A percentile compares a stretch with the other conserved stretches of the same genome.
These are phyloP conservation scores for Botrytis galanthina DNA, from an alignment of 2,329 filamentous ascomycete genomes.

Conservation along the genomic window DNA sequence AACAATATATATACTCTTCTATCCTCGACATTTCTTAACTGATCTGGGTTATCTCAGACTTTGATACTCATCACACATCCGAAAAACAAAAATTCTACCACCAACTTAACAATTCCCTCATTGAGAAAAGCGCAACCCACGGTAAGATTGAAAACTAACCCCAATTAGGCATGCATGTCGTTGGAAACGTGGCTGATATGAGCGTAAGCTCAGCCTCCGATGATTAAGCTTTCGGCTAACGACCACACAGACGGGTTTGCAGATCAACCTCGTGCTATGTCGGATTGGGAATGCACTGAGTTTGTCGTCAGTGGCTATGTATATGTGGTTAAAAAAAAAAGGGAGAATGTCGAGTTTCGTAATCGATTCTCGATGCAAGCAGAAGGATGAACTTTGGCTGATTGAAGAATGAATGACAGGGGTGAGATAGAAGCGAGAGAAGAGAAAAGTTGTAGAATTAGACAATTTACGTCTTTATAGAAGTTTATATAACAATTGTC, in stretches of 20 bases:
- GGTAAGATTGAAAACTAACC: neutral
- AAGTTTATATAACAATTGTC: no score
- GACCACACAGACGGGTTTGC: neutral
- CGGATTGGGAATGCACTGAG: neutral
- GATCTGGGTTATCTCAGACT: neutral
- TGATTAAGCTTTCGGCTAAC: neutral
- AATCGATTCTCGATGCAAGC: neutral
- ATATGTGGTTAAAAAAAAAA: neutral
- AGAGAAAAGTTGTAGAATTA: neutral
- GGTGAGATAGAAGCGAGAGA: neutral
- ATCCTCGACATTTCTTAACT: neutral
- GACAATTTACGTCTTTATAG: neutral
- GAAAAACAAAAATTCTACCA: neutral
- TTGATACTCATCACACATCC: neutral
- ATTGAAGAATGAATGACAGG: neutral
- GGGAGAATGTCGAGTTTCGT: neutral
- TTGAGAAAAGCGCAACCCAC: neutral
- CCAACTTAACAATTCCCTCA: neutral
- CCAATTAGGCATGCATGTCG: constrained; percentile 1
- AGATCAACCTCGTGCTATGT: constrained; percentile 1
- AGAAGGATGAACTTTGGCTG: neutral
- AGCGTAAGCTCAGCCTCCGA: constrained; percentile 4
- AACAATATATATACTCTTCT: constrained; percentile 4
- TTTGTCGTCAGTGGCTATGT: neutral
- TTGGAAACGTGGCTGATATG: constrained; percentile 12